Conservation (phyloP, 2,329 filamentous ascomycete species). For the Arthroderma uncinatum region DNA sequence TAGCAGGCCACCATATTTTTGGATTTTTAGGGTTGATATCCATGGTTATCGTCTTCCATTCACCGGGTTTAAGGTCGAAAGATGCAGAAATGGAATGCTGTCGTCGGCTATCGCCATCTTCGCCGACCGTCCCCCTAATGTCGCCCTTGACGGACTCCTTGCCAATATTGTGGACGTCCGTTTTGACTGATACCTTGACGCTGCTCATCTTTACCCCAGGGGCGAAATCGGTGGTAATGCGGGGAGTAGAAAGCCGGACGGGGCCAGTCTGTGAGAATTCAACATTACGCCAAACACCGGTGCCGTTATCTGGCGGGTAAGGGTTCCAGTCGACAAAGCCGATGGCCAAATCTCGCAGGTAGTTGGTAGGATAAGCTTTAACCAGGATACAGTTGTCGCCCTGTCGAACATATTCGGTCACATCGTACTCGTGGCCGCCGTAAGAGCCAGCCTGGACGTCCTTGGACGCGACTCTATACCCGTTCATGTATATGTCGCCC, state of each 20-base stretch:
- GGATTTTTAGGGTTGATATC: slow-evolving; percentile 15
- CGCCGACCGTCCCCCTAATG: slow-evolving; percentile 19
- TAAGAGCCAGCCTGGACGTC: slow-evolving; percentile 46
- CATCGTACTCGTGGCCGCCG: slow-evolving; percentile 44
- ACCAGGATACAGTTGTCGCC: slow-evolving; percentile 44
- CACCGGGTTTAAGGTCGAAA: slow-evolving; percentile 30
- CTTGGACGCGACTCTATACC: slow-evolving; percentile 40
- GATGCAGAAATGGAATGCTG: slow-evolving; percentile 21
- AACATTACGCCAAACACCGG: slow-evolving; percentile 51
- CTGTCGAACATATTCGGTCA: slow-evolving; percentile 35
- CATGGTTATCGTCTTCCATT: slow-evolving; percentile 33
- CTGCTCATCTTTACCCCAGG: slow-evolving; percentile 26
- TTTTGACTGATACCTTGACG: slow-evolving; percentile 29
- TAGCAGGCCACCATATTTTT: slow-evolving; percentile 8
- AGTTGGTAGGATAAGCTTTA: slow-evolving; percentile 47
- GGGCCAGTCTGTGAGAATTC: slow-evolving; percentile 45
- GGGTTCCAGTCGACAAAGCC: slow-evolving; percentile 55
- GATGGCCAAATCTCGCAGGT: slow-evolving; percentile 48
- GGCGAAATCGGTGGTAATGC: slow-evolving; percentile 37
- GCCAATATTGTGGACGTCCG: slow-evolving; percentile 29
- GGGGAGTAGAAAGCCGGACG: slow-evolving; percentile 35
- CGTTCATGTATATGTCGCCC: slow-evolving; percentile 52
- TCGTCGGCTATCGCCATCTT: slow-evolving; percentile 9
- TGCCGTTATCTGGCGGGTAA: slow-evolving; percentile 51
- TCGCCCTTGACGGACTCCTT: slow-evolving; percentile 14